These are phyloP conservation scores for Camellia lanceoleosa DNA, from an alignment of 148 eudicot species.

Conservation along the genomic window DNA sequence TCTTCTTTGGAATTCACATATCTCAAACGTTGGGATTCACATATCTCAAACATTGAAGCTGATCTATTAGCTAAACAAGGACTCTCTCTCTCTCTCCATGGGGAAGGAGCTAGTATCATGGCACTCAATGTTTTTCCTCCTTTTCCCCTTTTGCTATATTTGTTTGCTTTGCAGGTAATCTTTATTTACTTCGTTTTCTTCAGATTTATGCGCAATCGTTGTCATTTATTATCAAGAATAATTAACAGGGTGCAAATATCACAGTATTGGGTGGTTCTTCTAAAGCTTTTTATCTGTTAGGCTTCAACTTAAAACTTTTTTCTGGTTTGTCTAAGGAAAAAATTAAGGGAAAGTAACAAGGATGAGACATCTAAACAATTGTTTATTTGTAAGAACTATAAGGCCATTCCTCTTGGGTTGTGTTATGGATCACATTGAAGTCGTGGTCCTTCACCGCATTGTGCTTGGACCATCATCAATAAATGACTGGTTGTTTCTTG, in stretches of 20 bases:
- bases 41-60: background rate
- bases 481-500: background rate
- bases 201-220: too few relatives aligned
- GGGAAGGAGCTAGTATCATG: background rate
- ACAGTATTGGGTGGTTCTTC: too few relatives aligned
- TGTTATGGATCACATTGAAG: too few relatives aligned
- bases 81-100: background rate
- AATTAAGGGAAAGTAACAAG: too few relatives aligned
- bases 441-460: background rate
- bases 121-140: background rate
- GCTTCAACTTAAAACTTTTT: too few relatives aligned
- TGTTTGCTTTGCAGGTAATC: background rate
- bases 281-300: too few relatives aligned
- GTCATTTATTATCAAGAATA: too few relatives aligned
- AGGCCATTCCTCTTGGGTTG: too few relatives aligned
- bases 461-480: background rate
- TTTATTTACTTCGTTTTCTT: background rate
- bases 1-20: background rate
- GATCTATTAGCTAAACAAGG: background rate
- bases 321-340: too few relatives aligned
- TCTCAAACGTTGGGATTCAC: background rate
- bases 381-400: background rate
- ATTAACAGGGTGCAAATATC: too few relatives aligned
- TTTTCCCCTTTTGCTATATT: background rate
- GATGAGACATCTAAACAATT: too few relatives aligned